Evolutionary conservation across 23 red algal genomes (phyloP).

Genomic region (Gracilariopsis chorda): DNA sequence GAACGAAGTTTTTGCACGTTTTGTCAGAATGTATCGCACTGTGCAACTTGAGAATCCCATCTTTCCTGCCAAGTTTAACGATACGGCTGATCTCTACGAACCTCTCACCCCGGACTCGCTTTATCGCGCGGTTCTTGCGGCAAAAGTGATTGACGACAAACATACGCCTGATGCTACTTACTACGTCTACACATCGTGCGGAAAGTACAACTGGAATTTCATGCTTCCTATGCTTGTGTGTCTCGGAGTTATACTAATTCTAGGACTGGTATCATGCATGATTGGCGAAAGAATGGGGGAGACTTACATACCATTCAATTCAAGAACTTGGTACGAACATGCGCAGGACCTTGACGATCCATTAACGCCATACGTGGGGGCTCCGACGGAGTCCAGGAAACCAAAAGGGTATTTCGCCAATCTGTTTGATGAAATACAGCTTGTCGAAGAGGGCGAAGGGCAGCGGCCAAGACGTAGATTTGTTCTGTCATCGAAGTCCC

Average conservation of each 20-base stretch:
- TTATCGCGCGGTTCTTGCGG: constrained; percentile 33
- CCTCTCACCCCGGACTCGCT: neutral
- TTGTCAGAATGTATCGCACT: constrained; percentile 30
- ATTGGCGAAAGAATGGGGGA: neutral
- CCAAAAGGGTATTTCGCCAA: neutral
- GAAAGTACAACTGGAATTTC: constrained; percentile 28
- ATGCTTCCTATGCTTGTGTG: constrained; percentile 17
- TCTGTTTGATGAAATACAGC: neutral
- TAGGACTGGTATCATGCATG: neutral
- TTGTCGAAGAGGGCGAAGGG: neutral
- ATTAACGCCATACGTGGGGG: neutral
- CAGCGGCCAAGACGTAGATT: neutral
- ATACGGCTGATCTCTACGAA: neutral
- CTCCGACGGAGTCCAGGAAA: neutral
- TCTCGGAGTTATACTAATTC: neutral
- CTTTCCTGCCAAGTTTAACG: neutral
- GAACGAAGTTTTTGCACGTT: neutral
- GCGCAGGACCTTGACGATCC: neutral
- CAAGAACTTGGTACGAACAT: neutral
- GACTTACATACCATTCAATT: neutral
- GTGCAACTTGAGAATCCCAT: constrained; percentile 49
- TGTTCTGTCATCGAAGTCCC: too few species aligned
- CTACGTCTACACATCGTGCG: constrained; percentile 3
- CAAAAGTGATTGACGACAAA: constrained; percentile 45
- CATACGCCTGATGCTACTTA: neutral